phyloP scores from a whole-genome alignment of 768 basidiomycete genomes.

The Auriscalpium microsporum region DNA sequence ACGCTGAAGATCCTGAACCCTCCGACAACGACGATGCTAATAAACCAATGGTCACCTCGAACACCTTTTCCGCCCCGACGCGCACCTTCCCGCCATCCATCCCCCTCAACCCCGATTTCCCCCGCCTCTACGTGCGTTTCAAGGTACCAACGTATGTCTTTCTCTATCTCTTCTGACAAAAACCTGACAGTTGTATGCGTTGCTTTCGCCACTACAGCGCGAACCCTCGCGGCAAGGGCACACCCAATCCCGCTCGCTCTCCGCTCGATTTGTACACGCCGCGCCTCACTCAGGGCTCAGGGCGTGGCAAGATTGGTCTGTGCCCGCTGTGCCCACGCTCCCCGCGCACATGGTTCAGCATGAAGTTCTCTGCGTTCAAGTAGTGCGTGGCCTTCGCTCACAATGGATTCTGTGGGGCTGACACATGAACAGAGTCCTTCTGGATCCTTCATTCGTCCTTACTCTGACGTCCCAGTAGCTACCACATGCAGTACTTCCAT shows the following conservation, averaged over 20 bases:
- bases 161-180: too few species aligned
- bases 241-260: constrained; percentile 51
- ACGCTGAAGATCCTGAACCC: too few species aligned
- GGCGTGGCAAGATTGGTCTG: constrained; percentile 59
- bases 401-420: not conserved
- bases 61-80: constrained; percentile 17
- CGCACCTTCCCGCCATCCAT: constrained; percentile 47
- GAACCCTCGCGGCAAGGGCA: not conserved
- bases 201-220: too few species aligned
- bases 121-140: constrained; percentile 64
- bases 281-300: constrained; percentile 64
- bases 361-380: constrained; percentile 81
- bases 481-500: constrained; percentile 77
- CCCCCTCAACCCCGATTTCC: constrained; percentile 39
- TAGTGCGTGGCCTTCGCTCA: constrained; percentile 34
- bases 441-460: not conserved
- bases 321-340: constrained; percentile 77
- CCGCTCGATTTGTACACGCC: constrained; percentile 70
- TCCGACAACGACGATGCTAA: too few species aligned
- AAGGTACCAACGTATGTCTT: constrained; percentile 27
- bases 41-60: too few species aligned
- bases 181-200: too few species aligned
- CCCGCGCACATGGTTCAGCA: constrained; percentile 62
- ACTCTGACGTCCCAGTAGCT: constrained; percentile 33
- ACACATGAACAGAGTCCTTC: not conserved